A percentile compares a stretch with the other conserved stretches of the same genome.
Conservation (phyloP, 306 rosid species). For the Castanea sativa region DNA sequence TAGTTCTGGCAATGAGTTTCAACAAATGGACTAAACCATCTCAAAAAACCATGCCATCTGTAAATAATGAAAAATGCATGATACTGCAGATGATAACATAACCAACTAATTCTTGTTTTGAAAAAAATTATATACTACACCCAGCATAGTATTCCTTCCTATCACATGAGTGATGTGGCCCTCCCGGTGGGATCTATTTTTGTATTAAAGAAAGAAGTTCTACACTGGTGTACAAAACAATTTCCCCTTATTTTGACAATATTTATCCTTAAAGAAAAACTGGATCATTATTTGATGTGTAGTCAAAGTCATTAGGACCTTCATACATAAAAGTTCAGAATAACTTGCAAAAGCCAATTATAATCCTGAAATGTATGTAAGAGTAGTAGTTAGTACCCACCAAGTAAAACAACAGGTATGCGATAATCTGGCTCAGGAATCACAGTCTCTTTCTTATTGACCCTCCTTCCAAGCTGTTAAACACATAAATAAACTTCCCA, state of each 20-base stretch:
- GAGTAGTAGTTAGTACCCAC: conserved; percentile 43
- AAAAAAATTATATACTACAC: not conserved
- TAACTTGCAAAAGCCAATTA: conserved; percentile 11
- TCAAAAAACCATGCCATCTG: not conserved
- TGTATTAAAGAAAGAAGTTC: not conserved
- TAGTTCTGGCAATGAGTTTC: not conserved
- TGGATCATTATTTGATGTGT: too few species aligned
- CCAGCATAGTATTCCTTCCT: not conserved
- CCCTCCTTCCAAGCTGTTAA: conserved; percentile 68
- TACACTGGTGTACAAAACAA: not conserved
- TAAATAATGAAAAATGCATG: not conserved
- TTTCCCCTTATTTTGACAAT: not conserved
- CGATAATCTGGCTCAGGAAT: conserved; percentile 91
- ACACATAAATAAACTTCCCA: conserved; percentile 24
- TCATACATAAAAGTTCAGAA: not conserved
- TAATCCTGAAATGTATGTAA: conserved; percentile 7
- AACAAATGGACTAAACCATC: not conserved
- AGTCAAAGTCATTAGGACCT: not conserved
- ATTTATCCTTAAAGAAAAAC: not conserved
- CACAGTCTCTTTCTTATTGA: conserved; percentile 59
- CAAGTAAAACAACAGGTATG: conserved; percentile 82
- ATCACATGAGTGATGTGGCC: not conserved
- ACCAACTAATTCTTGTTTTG: not conserved
- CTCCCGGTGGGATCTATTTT: not conserved
- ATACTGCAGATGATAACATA: not conserved